These are phyloP conservation scores for Sclerotinia glacialis DNA, from an alignment of 2,329 filamentous ascomycete genomes.

Conservation along the genomic window DNA sequence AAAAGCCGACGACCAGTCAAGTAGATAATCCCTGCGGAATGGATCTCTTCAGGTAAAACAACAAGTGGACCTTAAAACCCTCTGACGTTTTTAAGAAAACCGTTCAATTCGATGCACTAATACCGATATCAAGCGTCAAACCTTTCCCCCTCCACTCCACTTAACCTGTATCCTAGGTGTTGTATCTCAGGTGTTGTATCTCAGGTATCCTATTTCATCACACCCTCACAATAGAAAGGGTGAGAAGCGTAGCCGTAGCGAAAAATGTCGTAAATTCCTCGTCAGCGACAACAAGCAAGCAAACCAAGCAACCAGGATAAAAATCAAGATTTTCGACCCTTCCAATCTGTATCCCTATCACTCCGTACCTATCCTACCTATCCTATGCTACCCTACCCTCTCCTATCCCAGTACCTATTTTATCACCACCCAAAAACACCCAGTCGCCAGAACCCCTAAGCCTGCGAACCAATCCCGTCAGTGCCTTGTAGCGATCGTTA, in stretches of 20 bases:
- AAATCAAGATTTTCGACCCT: constrained; percentile 5
- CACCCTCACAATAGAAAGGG: background rate
- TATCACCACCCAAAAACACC: background rate
- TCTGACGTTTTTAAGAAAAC: background rate
- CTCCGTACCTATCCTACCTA: background rate
- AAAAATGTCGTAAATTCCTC: background rate
- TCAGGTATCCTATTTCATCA: too few species aligned
- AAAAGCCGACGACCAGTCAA: background rate
- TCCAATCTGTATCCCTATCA: background rate
- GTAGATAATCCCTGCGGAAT: background rate
- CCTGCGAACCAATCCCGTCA: background rate
- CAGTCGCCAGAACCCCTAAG: background rate
- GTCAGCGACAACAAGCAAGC: background rate
- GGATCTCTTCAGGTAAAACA: background rate
- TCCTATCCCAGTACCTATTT: too few species aligned
- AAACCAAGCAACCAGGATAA: background rate
- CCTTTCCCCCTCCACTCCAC: background rate
- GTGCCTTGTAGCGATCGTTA: background rate
- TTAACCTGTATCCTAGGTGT: background rate
- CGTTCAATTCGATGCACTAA: background rate
- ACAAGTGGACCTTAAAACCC: background rate
- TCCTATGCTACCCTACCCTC: too few species aligned
- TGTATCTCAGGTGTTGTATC: background rate
- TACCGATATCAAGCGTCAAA: background rate
- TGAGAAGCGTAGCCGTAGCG: background rate